phyloP scores from a whole-genome alignment of 148 eudicot species.

The Chenopodium suecicum region DNA sequence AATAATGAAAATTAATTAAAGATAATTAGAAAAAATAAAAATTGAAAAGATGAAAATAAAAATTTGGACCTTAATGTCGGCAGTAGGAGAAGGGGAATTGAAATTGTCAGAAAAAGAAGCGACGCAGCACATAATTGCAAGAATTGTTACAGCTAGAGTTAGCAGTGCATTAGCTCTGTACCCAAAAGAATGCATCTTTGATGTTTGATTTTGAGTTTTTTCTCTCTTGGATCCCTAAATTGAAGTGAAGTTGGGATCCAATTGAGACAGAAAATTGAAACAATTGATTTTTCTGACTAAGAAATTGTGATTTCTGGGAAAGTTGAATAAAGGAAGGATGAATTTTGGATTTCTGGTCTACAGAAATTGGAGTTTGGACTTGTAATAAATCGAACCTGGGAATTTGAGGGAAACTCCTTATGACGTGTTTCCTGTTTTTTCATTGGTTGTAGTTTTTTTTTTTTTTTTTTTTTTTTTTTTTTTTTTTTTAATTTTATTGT shows the following conservation, averaged over 20 bases:
- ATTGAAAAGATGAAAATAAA: neutral
- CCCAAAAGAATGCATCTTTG: slow-evolving; percentile 74
- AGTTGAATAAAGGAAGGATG: neutral
- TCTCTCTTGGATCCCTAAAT: neutral
- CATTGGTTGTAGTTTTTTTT: neutral
- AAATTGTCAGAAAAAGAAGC: slow-evolving; percentile 85
- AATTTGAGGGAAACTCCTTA: neutral
- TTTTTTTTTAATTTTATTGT: too few relatives aligned
- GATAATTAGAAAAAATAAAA: neutral
- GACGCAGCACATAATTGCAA: slow-evolving; percentile 77
- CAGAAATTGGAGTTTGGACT: neutral
- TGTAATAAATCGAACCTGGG: neutral
- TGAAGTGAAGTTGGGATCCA: neutral
- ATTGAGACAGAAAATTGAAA: neutral
- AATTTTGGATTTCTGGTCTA: too few relatives aligned
- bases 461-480: too few relatives aligned
- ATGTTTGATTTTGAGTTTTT: neutral
- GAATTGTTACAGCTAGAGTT: slow-evolving; percentile 66
- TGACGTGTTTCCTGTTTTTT: slow-evolving; percentile 2
- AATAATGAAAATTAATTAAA: neutral
- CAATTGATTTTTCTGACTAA: neutral
- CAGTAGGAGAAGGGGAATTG: slow-evolving; percentile 60
- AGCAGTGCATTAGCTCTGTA: slow-evolving; percentile 85
- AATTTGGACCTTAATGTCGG: slow-evolving; percentile 53
- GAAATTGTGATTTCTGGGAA: neutral